phyloP scores from a whole-genome alignment of 768 basidiomycete genomes.

The Termitomyces sp. region DNA sequence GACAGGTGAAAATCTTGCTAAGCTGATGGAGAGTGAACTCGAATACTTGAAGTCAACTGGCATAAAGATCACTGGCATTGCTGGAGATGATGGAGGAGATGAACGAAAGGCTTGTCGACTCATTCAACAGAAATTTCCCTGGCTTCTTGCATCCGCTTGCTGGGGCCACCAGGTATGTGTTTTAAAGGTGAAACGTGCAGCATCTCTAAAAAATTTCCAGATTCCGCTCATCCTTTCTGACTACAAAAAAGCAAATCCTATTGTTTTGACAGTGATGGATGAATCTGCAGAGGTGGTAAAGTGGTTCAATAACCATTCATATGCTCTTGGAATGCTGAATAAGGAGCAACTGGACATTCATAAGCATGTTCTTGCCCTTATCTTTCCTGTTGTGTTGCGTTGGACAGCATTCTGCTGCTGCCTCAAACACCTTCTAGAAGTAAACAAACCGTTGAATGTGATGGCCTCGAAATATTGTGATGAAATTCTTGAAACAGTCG shows the following conservation, averaged over 20 bases:
- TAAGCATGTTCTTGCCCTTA: neutral
- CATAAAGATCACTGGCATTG: neutral
- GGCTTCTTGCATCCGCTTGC: no score
- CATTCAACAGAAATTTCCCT: neutral
- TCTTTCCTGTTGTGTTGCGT: conserved; percentile 3
- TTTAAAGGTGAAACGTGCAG: no score
- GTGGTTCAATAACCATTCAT: conserved; percentile 14
- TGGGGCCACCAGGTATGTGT: neutral
- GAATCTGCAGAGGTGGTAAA: conserved; percentile 6
- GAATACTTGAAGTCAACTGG: neutral
- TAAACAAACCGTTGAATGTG: neutral
- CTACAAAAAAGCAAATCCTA: conserved; percentile 8
- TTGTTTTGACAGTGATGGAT: conserved; percentile 1
- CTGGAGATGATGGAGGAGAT: neutral
- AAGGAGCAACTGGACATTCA: neutral
- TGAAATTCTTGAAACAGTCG: neutral
- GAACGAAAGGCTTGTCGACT: neutral
- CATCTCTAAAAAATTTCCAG: no score
- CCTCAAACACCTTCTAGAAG: neutral
- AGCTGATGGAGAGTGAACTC: neutral
- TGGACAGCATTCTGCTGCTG: conserved; percentile 5
- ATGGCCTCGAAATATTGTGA: neutral
- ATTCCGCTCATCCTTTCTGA: neutral
- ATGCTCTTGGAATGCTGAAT: conserved; percentile 6
- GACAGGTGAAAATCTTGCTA: neutral